Evolutionary conservation across 371 early-diverging fungal species (phyloP).

Genomic region (Mortierella sp.): DNA sequence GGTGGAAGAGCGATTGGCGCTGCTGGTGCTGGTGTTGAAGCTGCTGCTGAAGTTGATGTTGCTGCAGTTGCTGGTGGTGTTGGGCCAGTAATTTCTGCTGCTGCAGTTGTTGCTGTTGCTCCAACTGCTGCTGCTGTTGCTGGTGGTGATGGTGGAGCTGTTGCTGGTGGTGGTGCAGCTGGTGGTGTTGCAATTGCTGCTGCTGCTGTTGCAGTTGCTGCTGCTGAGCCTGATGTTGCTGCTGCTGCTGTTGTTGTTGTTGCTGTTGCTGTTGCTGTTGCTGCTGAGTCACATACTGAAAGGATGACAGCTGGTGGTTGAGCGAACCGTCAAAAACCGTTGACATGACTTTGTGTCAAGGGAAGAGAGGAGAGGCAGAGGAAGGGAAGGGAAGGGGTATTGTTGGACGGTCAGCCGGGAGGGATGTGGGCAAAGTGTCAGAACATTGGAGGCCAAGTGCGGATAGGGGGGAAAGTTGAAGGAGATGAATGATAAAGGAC

Average conservation of each 20-base stretch:
- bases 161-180: conserved; percentile 10
- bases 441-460: conserved; percentile 9
- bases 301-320: conserved; percentile 32
- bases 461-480: conserved; percentile 7
- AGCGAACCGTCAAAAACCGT: conserved; percentile 30
- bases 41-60: conserved; percentile 25
- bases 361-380: not conserved
- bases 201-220: conserved; percentile 12
- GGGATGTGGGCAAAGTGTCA: conserved; percentile 13
- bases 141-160: conserved; percentile 11
- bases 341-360: conserved; percentile 67
- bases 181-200: conserved; percentile 28
- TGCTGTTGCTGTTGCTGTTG: conserved; percentile 37
- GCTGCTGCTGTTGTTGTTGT: conserved; percentile 36
- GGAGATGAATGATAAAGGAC: not conserved
- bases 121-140: conserved; percentile 28
- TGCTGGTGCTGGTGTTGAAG: conserved; percentile 16
- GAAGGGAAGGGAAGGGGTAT: not conserved
- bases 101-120: conserved; percentile 1
- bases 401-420: conserved; percentile 10
- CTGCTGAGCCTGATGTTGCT: not conserved
- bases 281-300: conserved; percentile 38
- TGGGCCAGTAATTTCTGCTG: conserved; percentile 3
- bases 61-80: conserved; percentile 21
- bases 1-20: not conserved